Evolutionary conservation across 2,329 filamentous ascomycete genomes (phyloP).

Genomic region (Acrodontium crateriforme): DNA sequence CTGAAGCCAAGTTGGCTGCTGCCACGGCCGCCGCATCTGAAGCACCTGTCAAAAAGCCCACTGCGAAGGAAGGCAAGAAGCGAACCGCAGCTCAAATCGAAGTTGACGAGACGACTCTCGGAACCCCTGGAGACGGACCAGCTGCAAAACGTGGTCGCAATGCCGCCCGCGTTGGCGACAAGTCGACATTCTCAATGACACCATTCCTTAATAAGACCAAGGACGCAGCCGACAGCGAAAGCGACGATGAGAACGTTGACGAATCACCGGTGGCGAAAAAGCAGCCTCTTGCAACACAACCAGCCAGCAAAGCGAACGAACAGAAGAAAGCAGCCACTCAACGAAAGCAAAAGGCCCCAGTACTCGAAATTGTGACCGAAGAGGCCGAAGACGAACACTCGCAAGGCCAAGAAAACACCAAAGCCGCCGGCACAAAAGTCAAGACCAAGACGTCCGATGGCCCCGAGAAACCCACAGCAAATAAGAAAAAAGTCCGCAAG

Average conservation of each 20-base stretch:
- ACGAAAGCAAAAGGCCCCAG: slow-evolving; percentile 26
- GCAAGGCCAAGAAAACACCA: slow-evolving; percentile 24
- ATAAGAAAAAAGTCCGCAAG: slow-evolving; percentile 28
- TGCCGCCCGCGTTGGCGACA: slow-evolving; percentile 56
- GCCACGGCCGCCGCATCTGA: slow-evolving; percentile 18
- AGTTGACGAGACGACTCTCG: slow-evolving; percentile 32
- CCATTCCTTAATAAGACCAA: slow-evolving; percentile 74
- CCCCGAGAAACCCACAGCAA: slow-evolving; percentile 17
- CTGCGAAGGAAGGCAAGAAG: slow-evolving; percentile 19
- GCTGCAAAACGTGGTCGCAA: slow-evolving; percentile 33
- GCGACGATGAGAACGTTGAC: slow-evolving; percentile 15
- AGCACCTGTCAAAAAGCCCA: slow-evolving; percentile 20
- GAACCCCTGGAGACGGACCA: slow-evolving; percentile 35
- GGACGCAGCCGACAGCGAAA: slow-evolving; percentile 36
- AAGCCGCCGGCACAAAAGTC: slow-evolving; percentile 24
- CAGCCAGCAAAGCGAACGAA: slow-evolving; percentile 30
- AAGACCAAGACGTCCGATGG: slow-evolving; percentile 23
- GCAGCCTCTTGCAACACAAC: slow-evolving; percentile 30
- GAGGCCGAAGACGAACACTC: slow-evolving; percentile 25
- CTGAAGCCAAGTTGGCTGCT: slow-evolving; percentile 36
- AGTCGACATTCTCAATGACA: slow-evolving; percentile 86
- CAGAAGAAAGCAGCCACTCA: slow-evolving; percentile 24
- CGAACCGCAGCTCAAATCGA: slow-evolving; percentile 33
- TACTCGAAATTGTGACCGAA: slow-evolving; percentile 31
- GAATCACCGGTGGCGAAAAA: slow-evolving; percentile 13